Base-by-base conservation (phyloP, 148 eudicot genomes). In the Rhododendron ferrugineum region DNA sequence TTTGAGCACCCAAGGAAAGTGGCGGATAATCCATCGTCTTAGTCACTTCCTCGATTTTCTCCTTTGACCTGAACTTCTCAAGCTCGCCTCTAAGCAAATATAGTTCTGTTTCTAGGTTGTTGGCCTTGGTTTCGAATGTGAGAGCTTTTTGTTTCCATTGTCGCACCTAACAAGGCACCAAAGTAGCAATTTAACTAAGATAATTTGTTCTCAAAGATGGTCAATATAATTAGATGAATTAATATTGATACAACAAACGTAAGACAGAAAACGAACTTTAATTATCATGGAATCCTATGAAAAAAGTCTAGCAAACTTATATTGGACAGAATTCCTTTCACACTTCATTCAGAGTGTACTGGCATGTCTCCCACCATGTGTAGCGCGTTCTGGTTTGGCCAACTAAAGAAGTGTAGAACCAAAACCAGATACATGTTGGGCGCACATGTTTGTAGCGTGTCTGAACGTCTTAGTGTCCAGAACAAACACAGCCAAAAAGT, bases 61-160 rank as follows among this genome's bases (percentile, higher is more conserved):
- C 87, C 37, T 85, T 85, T 11, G 46, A 80, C 77, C 62, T 90
- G 54, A 84, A 54, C 83, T 88, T 90, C 62, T 88, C 91, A 36
- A 94, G 89, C 88, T 91, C 90, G 5, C 30, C 86, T 52, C 84
- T 90, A 4, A 93, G 85, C 13, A 52, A 75, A 80, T 80, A 81
- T 23, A 91, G 81, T 85, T 93, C 94, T 60, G 83, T 87, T 84
- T 91, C 90, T 49, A 93, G 89, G 80, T 86, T 88, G 15, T 88
- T 88, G 23, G 92, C 95, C 87, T 90, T 93, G 56, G 46, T 72
- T 81, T 94, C 95, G 3, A 73, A 88, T 8, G 85, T 82, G 13
- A 86, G 64, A 50, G 98, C 92, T 81, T 91, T 97, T 72, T 87
- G 88, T 82, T 88, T 92, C 98, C 96, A 97, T 84, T 92, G 94